phyloP scores from a whole-genome alignment of 2,329 filamentous ascomycete genomes.

The Eutypa lata region DNA sequence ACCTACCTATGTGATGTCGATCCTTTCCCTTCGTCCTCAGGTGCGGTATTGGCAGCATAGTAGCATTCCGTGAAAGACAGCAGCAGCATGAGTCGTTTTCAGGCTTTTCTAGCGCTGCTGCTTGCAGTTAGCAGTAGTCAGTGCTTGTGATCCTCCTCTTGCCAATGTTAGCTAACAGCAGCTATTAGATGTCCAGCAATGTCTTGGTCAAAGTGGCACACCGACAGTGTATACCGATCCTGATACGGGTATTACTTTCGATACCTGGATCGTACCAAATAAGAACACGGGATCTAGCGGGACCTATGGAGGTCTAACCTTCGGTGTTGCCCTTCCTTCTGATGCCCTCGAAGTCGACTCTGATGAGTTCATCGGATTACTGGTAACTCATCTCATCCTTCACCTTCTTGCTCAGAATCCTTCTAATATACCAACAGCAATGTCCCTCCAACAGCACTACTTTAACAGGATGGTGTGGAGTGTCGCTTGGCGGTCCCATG shows the following conservation, averaged over 20 bases:
- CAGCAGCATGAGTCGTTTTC: slow-evolving; percentile 20
- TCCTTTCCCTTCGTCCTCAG: not conserved
- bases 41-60: not conserved
- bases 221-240: slow-evolving; percentile 25
- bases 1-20: not conserved
- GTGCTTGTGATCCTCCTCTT: not conserved
- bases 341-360: slow-evolving; percentile 27
- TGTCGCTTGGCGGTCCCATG: slow-evolving; percentile 31
- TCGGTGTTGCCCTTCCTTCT: slow-evolving; percentile 25
- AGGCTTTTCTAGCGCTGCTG: slow-evolving; percentile 18
- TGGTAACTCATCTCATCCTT: slow-evolving; percentile 16
- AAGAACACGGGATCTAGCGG: slow-evolving; percentile 16
- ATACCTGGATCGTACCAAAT: slow-evolving; percentile 17
- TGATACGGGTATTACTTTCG: slow-evolving; percentile 27
- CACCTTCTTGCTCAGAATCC: slow-evolving; percentile 6
- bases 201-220: slow-evolving; percentile 24
- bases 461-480: slow-evolving; percentile 25
- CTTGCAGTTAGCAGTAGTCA: slow-evolving; percentile 20
- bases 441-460: slow-evolving; percentile 23
- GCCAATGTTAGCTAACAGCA: slow-evolving; percentile 12
- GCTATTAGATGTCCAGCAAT: slow-evolving; percentile 20
- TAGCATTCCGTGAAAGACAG: not conserved
- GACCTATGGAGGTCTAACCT: slow-evolving; percentile 20
- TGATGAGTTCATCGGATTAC: slow-evolving; percentile 26
- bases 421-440: slow-evolving; percentile 15